Evolutionary conservation across 352 stramenopile genomes (phyloP).

Genomic region (Phytopythium sindhum): DNA sequence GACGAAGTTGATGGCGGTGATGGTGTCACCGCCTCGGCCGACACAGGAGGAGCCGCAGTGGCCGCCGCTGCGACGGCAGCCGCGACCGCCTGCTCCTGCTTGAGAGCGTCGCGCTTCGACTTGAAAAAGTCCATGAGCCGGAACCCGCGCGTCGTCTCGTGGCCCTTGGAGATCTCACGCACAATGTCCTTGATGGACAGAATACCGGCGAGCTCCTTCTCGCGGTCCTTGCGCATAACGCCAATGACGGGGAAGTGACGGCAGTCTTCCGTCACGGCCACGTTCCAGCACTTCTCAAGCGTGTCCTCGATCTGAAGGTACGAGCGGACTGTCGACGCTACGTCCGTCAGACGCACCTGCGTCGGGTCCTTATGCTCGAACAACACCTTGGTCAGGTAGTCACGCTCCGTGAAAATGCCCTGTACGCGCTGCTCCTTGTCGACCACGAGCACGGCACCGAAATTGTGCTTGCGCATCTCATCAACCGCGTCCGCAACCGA

Average conservation of each 20-base stretch:
- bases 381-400: slow-evolving; percentile 81
- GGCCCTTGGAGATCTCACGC: slow-evolving; percentile 77
- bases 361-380: slow-evolving; percentile 65
- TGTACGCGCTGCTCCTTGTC: slow-evolving; percentile 82
- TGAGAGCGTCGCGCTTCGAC: slow-evolving; percentile 33
- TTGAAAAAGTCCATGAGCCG: slow-evolving; percentile 87
- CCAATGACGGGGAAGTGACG: slow-evolving; percentile 83
- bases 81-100: slow-evolving; percentile 32
- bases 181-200: slow-evolving; percentile 87
- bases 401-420: slow-evolving; percentile 83
- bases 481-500: slow-evolving; percentile 71
- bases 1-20: neutral
- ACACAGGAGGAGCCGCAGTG: slow-evolving; percentile 1
- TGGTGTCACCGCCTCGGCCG: slow-evolving; percentile 1
- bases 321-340: slow-evolving; percentile 49
- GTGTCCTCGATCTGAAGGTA: slow-evolving; percentile 76
- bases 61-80: slow-evolving; percentile 15
- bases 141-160: slow-evolving; percentile 68
- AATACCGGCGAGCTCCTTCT: slow-evolving; percentile 80
- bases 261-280: slow-evolving; percentile 62
- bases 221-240: slow-evolving; percentile 64
- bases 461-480: slow-evolving; percentile 74
- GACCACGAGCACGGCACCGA: slow-evolving; percentile 77
- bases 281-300: slow-evolving; percentile 75
- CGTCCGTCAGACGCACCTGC: slow-evolving; percentile 49